Percentiles rank a stretch among this genome's conserved stretches.
Conservation (phyloP, 192 early-diverging fungal species). For the Coemansia sp. region DNA sequence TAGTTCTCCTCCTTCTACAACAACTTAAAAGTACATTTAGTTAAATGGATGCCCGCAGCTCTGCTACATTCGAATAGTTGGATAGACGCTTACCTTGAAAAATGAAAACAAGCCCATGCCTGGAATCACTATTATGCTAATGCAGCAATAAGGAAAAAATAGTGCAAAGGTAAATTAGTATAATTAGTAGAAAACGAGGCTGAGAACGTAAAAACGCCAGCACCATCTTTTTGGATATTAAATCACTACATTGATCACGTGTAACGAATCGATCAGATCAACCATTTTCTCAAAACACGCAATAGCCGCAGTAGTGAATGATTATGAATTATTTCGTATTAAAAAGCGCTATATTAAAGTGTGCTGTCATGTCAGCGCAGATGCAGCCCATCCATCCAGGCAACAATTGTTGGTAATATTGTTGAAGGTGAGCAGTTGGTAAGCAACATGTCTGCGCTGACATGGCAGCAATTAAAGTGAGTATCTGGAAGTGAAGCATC, state of each 20-base stretch:
- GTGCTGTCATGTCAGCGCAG: constrained; percentile 15
- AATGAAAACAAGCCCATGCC: constrained; percentile 38
- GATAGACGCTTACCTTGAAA: constrained; percentile 21
- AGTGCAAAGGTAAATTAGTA: constrained; percentile 1
- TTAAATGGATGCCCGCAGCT: too few species aligned
- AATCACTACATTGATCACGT: too few species aligned
- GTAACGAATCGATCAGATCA: too few species aligned
- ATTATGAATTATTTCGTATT: background rate
- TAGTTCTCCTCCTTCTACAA: constrained; percentile 56
- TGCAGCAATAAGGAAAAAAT: constrained; percentile 9
- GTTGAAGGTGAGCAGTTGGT: constrained; percentile 22
- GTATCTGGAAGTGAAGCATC: background rate
- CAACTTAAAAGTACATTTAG: background rate
- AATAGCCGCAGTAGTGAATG: background rate
- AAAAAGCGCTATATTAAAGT: background rate
- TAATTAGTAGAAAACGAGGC: background rate
- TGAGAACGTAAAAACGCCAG: too few species aligned
- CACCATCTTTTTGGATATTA: too few species aligned
- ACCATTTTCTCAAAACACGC: background rate
- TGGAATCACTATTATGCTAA: background rate
- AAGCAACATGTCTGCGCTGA: background rate
- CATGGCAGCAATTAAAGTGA: too few species aligned
- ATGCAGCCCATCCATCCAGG: constrained; percentile 48
- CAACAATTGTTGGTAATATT: constrained; percentile 22
- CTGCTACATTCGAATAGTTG: background rate